Percentiles rank a stretch among this genome's conserved stretches.
Conservation (phyloP, 805 yeast species). For the Candida sonorensis region DNA sequence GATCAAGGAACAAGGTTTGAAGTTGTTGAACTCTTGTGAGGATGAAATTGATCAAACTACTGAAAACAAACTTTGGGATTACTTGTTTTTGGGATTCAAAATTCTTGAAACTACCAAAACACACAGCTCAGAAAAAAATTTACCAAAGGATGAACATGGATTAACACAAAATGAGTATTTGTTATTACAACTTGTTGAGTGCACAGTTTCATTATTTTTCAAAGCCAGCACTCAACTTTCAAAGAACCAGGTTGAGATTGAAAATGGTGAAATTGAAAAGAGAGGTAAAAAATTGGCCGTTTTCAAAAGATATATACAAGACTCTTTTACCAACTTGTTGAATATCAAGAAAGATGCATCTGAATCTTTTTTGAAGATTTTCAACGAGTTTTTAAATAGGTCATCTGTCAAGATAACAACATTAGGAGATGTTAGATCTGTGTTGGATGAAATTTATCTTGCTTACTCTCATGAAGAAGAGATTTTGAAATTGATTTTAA, state of each 20-base stretch:
- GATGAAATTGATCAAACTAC: too few species aligned
- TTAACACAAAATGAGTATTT: conserved; percentile 29
- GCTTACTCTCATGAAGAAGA: conserved; percentile 61
- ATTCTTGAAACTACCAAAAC: too few species aligned
- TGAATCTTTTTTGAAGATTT: conserved; percentile 45
- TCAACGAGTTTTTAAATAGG: conserved; percentile 46
- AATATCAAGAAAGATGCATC: conserved; percentile 22
- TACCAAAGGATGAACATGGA: too few species aligned
- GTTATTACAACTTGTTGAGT: conserved; percentile 34
- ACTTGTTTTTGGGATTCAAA: conserved; percentile 27
- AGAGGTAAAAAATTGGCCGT: conserved; percentile 23
- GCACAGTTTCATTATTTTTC: conserved; percentile 30
- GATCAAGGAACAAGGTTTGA: conserved; percentile 10
- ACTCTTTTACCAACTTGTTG: conserved; percentile 34
- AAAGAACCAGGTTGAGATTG: conserved; percentile 1
- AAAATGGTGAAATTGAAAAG: neutral
- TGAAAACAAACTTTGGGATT: too few species aligned
- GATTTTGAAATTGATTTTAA: conserved; percentile 43
- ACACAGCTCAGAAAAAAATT: too few species aligned
- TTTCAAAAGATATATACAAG: conserved; percentile 35
- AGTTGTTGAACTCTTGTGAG: conserved; percentile 21
- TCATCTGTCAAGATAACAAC: conserved; percentile 43
- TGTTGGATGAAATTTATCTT: conserved; percentile 55
- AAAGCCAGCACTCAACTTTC: conserved; percentile 15
- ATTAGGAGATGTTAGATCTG: conserved; percentile 50